Conservation (phyloP, 108 stramenopile genomes). For the Skeletonema menzelii region DNA sequence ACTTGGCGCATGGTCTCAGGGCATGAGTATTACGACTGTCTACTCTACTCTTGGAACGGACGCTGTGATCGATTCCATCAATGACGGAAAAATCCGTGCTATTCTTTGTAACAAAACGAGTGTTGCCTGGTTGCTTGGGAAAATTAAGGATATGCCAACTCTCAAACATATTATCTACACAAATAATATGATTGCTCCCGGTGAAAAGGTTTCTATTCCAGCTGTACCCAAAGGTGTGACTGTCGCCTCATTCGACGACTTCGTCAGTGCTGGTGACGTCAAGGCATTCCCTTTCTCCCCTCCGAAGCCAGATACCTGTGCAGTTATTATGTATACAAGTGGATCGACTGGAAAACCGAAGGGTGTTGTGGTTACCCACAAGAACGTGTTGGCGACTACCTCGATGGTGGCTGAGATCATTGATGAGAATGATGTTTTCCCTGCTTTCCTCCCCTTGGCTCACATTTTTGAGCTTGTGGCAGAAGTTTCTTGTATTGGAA, state of each 20-base stretch:
- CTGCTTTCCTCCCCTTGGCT: constrained; percentile 77
- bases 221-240: constrained; percentile 44
- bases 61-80: constrained; percentile 85
- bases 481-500: constrained; percentile 65
- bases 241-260: constrained; percentile 77
- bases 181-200: constrained; percentile 68
- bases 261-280: constrained; percentile 71
- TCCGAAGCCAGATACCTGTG: constrained; percentile 76
- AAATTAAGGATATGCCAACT: constrained; percentile 67
- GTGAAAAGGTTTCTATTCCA: constrained; percentile 59
- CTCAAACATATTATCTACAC: constrained; percentile 87
- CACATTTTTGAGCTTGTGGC: constrained; percentile 91
- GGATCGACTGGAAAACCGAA: constrained; percentile 91
- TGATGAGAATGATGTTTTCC: constrained; percentile 47
- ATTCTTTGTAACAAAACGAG: constrained; percentile 86
- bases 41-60: constrained; percentile 93
- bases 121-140: constrained; percentile 57
- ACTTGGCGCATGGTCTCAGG: constrained; percentile 80
- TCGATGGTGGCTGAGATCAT: constrained; percentile 26
- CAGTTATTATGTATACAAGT: constrained; percentile 96
- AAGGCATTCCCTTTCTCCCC: constrained; percentile 67
- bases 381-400: constrained; percentile 70
- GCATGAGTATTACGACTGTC: constrained; percentile 82
- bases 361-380: constrained; percentile 94
- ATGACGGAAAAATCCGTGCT: constrained; percentile 75